Percentiles rank a stretch among this genome's conserved stretches.
Conservation (phyloP, 2,329 filamentous ascomycete species). For the Cadophora malorum region DNA sequence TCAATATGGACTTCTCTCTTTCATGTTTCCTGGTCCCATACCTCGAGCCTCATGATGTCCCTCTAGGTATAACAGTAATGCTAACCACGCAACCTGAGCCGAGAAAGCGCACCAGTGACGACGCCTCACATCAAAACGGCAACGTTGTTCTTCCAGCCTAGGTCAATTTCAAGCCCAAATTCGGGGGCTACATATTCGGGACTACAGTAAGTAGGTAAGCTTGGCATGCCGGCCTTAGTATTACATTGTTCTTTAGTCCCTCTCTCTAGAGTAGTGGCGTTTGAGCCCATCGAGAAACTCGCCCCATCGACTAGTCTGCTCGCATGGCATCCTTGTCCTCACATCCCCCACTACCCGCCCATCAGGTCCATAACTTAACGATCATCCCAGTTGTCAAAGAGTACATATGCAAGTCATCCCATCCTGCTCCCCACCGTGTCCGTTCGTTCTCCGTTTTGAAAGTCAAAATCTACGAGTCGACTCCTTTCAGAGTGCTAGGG, state of each 20-base stretch:
- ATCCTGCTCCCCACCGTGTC: not conserved
- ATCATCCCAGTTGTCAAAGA: not conserved
- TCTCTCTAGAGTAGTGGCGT: not conserved
- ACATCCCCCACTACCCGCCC: slow-evolving; percentile 7
- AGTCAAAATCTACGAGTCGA: not conserved
- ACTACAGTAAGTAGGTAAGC: too few species aligned
- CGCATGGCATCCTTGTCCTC: not conserved
- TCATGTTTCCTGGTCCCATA: too few species aligned
- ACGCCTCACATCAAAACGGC: not conserved
- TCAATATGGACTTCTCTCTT: too few species aligned
- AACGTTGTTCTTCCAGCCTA: not conserved
- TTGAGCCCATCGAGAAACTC: not conserved
- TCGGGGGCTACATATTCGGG: too few species aligned
- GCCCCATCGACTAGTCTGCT: not conserved
- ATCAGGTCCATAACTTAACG: not conserved
- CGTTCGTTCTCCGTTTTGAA: not conserved
- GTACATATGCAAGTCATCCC: slow-evolving; percentile 13
- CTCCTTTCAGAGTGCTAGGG: not conserved
- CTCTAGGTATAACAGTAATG: too few species aligned
- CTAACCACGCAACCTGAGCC: not conserved
- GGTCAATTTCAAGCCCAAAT: not conserved
- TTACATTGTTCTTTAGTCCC: not conserved
- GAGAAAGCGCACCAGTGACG: not conserved
- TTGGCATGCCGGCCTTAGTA: not conserved
- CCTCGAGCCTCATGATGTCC: too few species aligned